Conservation (phyloP, 805 yeast species). For the Kodamaea kaohsiungensis region DNA sequence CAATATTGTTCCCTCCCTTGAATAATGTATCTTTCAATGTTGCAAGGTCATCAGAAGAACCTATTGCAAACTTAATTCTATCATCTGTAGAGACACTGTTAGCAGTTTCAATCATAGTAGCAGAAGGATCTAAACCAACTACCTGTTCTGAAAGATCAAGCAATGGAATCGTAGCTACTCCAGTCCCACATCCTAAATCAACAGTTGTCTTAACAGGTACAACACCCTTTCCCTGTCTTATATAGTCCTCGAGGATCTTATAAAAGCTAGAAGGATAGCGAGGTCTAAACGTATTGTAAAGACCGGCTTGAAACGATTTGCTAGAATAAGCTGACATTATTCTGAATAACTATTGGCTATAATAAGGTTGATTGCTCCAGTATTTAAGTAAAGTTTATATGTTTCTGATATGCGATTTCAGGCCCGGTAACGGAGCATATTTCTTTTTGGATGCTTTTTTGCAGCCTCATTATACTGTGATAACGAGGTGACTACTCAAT, state of each 20-base stretch:
- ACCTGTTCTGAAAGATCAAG: constrained; percentile 38
- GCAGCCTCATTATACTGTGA: not conserved
- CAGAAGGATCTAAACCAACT: constrained; percentile 49
- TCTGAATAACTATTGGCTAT: not conserved
- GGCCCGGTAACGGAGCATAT: not conserved
- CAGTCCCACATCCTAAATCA: constrained; percentile 56
- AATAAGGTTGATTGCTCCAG: not conserved
- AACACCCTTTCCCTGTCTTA: constrained; percentile 17
- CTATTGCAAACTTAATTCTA: constrained; percentile 30
- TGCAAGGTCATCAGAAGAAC: constrained; percentile 17
- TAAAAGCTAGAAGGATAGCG: constrained; percentile 42
- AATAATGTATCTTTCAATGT: not conserved
- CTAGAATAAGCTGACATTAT: constrained; percentile 8
- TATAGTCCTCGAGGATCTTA: constrained; percentile 13
- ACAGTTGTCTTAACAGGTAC: constrained; percentile 28
- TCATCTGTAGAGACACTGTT: constrained; percentile 23
- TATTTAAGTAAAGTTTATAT: not conserved
- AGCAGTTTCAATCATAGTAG: constrained; percentile 48
- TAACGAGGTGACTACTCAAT: no score
- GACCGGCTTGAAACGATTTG: not conserved
- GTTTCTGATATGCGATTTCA: not conserved
- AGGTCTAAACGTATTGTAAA: constrained; percentile 40
- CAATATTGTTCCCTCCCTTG: constrained; percentile 22
- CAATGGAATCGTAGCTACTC: constrained; percentile 49
- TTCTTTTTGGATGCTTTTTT: no score